phyloP scores from a whole-genome alignment of 2,329 filamentous ascomycete genomes.

The Colletotrichum limetticola region DNA sequence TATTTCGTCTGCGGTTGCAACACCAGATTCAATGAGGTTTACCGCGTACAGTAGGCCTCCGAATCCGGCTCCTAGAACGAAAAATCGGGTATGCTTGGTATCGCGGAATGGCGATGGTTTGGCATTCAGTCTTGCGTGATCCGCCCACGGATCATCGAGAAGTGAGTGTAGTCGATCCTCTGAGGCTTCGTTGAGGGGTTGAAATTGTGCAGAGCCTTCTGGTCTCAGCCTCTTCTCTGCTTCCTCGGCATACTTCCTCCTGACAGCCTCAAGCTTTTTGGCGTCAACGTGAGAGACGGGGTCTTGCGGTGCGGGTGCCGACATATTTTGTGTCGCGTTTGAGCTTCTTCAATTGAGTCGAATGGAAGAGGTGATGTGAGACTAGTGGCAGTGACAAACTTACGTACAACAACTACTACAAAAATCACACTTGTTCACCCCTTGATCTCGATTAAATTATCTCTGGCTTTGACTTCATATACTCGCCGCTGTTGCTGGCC shows the following conservation, averaged over 20 bases:
- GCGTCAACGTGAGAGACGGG: not conserved
- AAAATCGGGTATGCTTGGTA: conserved; percentile 40
- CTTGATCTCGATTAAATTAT: rapidly evolving
- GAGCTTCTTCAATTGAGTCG: too few species aligned
- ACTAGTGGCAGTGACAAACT: too few species aligned
- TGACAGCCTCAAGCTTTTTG: conserved; percentile 28
- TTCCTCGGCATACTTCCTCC: conserved; percentile 43
- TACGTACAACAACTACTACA: not conserved
- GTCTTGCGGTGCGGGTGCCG: not conserved
- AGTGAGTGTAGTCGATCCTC: conserved; percentile 35
- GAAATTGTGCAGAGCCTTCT: conserved; percentile 46
- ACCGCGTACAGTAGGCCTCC: conserved; percentile 45
- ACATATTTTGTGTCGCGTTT: not conserved
- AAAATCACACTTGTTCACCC: not conserved
- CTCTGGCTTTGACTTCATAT: not conserved
- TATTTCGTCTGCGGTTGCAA: conserved; percentile 45
- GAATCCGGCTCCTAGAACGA: conserved; percentile 50
- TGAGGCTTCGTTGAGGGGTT: conserved; percentile 38
- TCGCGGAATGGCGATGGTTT: conserved; percentile 37
- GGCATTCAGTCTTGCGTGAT: conserved; percentile 43
- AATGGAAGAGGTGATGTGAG: too few species aligned
- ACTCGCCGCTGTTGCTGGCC: not conserved
- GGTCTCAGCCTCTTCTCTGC: conserved; percentile 44
- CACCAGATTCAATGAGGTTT: conserved; percentile 38
- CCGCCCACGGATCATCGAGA: conserved; percentile 46